Percentiles rank a stretch among this genome's conserved stretches.
Evolutionary conservation across 2,329 filamentous ascomycete genomes (phyloP).

Genomic region (Microsporum canis): DNA sequence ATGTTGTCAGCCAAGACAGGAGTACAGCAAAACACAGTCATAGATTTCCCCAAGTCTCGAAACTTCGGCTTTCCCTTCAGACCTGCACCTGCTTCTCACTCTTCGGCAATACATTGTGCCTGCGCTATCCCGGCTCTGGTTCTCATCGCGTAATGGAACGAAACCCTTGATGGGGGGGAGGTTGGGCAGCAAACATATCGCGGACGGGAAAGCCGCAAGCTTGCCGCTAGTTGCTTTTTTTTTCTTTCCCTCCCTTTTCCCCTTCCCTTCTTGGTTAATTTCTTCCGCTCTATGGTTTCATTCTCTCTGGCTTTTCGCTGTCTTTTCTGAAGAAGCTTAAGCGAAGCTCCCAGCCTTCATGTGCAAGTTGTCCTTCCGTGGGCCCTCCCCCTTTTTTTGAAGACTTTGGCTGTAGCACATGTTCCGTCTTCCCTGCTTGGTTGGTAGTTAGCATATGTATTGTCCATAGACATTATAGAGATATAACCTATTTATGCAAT

Average conservation of each 20-base stretch:
- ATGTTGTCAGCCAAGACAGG: background rate
- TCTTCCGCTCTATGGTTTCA: background rate
- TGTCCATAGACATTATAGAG: background rate
- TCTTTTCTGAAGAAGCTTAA: background rate
- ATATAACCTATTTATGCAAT: background rate
- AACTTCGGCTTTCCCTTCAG: background rate
- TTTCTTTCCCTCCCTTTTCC: background rate
- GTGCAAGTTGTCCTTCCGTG: background rate
- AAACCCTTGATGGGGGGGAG: background rate
- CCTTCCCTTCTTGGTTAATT: background rate
- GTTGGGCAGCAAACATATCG: background rate
- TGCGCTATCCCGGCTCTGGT: background rate
- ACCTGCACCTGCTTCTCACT: background rate
- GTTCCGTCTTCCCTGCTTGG: background rate
- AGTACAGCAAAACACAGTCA: background rate
- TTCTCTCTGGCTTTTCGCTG: background rate
- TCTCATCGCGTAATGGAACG: constrained; percentile 3
- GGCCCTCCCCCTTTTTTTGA: background rate
- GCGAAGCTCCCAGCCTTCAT: background rate
- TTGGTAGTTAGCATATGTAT: background rate
- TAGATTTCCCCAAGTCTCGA: background rate
- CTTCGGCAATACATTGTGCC: background rate
- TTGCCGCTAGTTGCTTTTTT: background rate
- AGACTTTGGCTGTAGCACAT: background rate
- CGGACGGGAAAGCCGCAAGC: background rate